A percentile compares a stretch with the other conserved stretches of the same genome.
These are phyloP conservation scores for Pisolithus thermaeus DNA, from an alignment of 1,284 basidiomycete species.

Conservation along the genomic window DNA sequence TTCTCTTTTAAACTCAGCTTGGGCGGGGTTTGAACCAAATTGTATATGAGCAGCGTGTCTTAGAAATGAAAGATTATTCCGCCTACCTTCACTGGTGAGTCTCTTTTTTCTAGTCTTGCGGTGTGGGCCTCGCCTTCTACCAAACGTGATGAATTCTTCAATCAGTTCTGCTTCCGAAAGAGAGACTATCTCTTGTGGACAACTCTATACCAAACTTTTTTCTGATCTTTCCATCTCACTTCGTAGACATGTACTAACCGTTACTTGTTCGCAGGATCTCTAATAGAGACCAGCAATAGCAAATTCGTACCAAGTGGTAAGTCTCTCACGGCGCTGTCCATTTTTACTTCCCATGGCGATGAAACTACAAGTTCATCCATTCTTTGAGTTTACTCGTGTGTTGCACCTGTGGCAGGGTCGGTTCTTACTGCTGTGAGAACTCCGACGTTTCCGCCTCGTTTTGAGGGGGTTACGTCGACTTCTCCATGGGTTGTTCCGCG, in stretches of 20 bases:
- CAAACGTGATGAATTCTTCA: slow-evolving; percentile 45
- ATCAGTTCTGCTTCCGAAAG: slow-evolving; percentile 83
- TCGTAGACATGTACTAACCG: neutral
- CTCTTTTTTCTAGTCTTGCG: neutral
- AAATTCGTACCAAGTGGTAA: neutral
- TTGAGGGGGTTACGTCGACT: slow-evolving; percentile 41
- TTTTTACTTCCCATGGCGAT: slow-evolving; percentile 26
- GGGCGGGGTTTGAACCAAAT: slow-evolving; percentile 12
- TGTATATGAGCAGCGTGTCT: neutral
- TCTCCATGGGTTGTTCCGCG: slow-evolving; percentile 28
- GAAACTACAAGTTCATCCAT: slow-evolving; percentile 79
- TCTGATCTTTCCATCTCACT: slow-evolving; percentile 16
- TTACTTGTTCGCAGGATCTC: neutral
- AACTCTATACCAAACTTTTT: slow-evolving; percentile 55
- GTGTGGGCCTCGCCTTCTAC: slow-evolving; percentile 5
- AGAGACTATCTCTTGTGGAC: slow-evolving; percentile 67
- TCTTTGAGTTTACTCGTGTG: slow-evolving; percentile 56
- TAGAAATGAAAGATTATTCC: too few relatives aligned
- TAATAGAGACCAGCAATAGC: too few relatives aligned
- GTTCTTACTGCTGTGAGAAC: slow-evolving; percentile 29
- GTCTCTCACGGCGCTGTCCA: neutral
- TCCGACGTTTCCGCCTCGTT: slow-evolving; percentile 38
- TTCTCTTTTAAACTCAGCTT: slow-evolving; percentile 10
- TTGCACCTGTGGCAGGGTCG: slow-evolving; percentile 30
- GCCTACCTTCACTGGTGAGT: slow-evolving; percentile 18